These are phyloP conservation scores for Coemansia sp. DNA, from an alignment of 192 early-diverging fungal genomes.

Conservation along the genomic window DNA sequence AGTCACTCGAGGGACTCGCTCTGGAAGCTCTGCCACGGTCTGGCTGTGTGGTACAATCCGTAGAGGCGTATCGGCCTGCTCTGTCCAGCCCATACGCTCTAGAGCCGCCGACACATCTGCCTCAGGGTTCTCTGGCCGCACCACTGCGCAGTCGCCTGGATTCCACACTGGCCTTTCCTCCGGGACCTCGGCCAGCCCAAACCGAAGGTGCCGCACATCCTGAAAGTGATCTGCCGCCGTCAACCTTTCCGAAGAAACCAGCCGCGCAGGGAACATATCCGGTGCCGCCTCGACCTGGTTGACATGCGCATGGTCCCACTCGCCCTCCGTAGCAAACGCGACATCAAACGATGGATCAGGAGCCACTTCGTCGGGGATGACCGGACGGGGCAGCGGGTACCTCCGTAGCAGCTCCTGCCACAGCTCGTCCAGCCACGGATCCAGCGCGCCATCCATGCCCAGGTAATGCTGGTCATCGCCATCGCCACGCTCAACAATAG, in stretches of 20 bases:
- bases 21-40: background rate
- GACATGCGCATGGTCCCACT: background rate
- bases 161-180: slow-evolving; percentile 6
- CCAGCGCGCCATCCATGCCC: slow-evolving; percentile 82
- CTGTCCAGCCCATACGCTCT: slow-evolving; percentile 51
- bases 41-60: background rate
- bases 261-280: background rate
- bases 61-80: slow-evolving; percentile 39
- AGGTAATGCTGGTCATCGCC: slow-evolving; percentile 96
- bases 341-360: slow-evolving; percentile 23
- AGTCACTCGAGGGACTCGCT: slow-evolving; percentile 8
- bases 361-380: slow-evolving; percentile 5
- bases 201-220: slow-evolving; percentile 80
- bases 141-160: slow-evolving; percentile 76
- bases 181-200: slow-evolving; percentile 44
- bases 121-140: slow-evolving; percentile 67
- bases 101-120: slow-evolving; percentile 68
- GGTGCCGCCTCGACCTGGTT: background rate
- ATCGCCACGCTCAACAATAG: slow-evolving; percentile 67
- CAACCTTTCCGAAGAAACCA: slow-evolving; percentile 61
- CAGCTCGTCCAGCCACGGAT: slow-evolving; percentile 78
- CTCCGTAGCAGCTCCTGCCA: slow-evolving; percentile 61
- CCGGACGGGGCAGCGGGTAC: slow-evolving; percentile 55
- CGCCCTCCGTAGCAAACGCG: background rate
- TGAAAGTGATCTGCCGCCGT: slow-evolving; percentile 80